Percentiles rank a stretch among this genome's conserved stretches.
phyloP scores from a whole-genome alignment of 2,329 filamentous ascomycete genomes.

The Aspergillus niger region DNA sequence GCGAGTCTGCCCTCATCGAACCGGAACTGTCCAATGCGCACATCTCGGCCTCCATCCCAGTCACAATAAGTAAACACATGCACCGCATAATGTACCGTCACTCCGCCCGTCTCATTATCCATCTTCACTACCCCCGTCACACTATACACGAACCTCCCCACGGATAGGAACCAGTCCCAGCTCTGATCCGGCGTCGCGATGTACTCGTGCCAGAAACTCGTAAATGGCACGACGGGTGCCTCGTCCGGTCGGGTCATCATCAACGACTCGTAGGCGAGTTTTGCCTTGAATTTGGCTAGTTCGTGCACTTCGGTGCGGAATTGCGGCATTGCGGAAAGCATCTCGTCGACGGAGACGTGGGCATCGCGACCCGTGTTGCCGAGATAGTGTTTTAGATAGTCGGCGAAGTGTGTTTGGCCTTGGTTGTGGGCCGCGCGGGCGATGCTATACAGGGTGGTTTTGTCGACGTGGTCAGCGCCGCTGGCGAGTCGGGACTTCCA shows the following conservation, averaged over 20 bases:
- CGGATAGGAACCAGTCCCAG: slow-evolving; percentile 8
- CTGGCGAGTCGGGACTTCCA: slow-evolving; percentile 1
- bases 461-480: background rate
- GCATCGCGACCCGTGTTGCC: slow-evolving; percentile 5
- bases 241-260: background rate
- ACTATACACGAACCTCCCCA: slow-evolving; percentile 5
- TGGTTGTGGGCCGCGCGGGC: background rate
- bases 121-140: slow-evolving; percentile 2
- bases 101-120: background rate
- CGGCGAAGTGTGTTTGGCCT: background rate
- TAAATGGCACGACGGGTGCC: background rate
- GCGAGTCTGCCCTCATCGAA: background rate
- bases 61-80: slow-evolving; percentile 5
- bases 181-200: slow-evolving; percentile 2
- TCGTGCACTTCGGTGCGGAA: slow-evolving; percentile 2
- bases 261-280: background rate
- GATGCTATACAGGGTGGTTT: slow-evolving; percentile 3
- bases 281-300: background rate
- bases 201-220: slow-evolving; percentile 9
- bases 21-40: background rate
- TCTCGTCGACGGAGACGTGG: background rate
- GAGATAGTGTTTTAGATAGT: slow-evolving; percentile 7
- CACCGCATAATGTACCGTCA: slow-evolving; percentile 2
- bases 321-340: background rate
- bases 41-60: background rate